Evolutionary conservation across 78 protist species (phyloP).

Genomic region (Cyanophora paradoxa): DNA sequence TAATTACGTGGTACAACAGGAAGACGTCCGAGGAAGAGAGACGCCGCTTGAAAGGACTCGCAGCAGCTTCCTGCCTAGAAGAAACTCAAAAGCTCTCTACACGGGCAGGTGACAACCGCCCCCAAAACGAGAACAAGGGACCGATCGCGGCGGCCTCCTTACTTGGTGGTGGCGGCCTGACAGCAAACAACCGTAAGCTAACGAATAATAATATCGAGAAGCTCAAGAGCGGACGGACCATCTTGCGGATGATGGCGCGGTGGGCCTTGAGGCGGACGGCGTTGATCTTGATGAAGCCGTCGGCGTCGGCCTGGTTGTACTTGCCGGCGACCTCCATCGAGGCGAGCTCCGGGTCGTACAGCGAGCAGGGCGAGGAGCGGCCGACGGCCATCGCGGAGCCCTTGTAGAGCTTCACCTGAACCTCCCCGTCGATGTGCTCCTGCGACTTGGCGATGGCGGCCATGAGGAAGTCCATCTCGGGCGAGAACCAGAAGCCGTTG

Average conservation of each 20-base stretch:
- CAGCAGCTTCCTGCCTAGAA: no score
- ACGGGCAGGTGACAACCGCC: no score
- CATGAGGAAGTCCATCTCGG: constrained; percentile 51
- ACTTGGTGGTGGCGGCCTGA: no score
- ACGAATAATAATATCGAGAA: no score
- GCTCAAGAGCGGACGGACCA: no score
- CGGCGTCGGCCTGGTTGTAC: constrained; percentile 4
- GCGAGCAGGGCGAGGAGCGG: constrained; percentile 28
- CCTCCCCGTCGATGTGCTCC: constrained; percentile 15
- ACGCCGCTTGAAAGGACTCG: no score
- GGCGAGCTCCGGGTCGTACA: background rate
- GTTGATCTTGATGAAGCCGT: constrained; percentile 21
- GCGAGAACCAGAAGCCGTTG: constrained; percentile 49
- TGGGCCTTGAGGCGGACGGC: background rate
- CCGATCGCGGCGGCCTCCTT: no score
- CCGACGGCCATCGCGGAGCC: constrained; percentile 34
- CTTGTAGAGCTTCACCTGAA: constrained; percentile 36
- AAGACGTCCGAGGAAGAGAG: no score
- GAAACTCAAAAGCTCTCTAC: no score
- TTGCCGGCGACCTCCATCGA: constrained; percentile 10
- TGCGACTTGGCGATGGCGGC: constrained; percentile 21
- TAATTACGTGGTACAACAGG: no score
- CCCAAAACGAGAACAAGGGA: no score
- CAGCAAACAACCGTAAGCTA: no score
- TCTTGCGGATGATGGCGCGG: background rate